Evolutionary conservation across 2,329 filamentous ascomycete species (phyloP), one percentile per base, ranked within the genome.

Genomic region (Fusarium falciforme): DNA sequence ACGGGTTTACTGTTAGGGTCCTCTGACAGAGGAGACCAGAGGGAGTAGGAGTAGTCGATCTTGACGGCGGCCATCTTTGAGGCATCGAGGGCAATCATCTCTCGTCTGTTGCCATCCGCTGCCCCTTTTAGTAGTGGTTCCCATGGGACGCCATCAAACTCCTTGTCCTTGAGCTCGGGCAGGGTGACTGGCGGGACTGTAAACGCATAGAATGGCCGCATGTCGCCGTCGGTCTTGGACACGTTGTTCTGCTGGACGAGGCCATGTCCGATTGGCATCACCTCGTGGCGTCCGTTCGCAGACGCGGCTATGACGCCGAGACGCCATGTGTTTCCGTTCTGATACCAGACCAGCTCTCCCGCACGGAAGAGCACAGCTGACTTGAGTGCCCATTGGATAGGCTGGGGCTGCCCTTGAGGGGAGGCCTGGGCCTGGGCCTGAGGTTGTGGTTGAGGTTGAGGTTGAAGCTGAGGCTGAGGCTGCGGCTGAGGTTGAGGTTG

Each of bases 341-440:
- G 83, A 66, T 83, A 88, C 87, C 87, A 89, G 7, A 88, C 85
- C 17, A 88, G 79, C 70, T 89, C 87, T 42, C 87, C 87, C 2
- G 82, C 79, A 61, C 86, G 84, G 71, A 87, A 89, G 10, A 88
- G 77, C 4, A 81, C 71, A 17, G 80, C 72, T 66, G 79, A 73
- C 67, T 83, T 80, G 38, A 84, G 69, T 20, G 77, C 74, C 83
- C 83, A 84, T 35, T 74, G 74, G 16, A 62, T 42, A 36, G 72
- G 57, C 27, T 78, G 76, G 6, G 67, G 68, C 63, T 73, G 71
- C 14, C 70, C 61, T 52, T 68, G 76, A n/a, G 61, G 63, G 52
- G 64, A 36, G 1, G 57, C 17, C 25, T 73, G 78, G 10, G 60
- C 64, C 25, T 73, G 75, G 38, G 71, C 61, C n/a, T 61, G 66